These are phyloP conservation scores for Tetrahymena thermophila DNA, from an alignment of 73 alveolate genomes.

Conservation along the genomic window DNA sequence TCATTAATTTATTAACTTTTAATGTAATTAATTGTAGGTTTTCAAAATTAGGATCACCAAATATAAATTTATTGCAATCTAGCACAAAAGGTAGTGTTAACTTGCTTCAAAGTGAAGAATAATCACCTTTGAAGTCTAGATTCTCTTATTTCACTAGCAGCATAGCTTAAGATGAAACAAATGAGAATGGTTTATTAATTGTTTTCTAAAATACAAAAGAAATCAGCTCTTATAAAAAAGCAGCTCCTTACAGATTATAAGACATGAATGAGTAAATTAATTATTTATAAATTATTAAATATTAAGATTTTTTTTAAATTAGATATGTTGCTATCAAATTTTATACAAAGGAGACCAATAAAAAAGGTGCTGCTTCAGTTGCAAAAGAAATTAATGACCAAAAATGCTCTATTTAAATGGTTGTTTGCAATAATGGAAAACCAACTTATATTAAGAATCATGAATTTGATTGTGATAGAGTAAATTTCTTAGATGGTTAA, in stretches of 20 bases:
- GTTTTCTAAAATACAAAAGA: neutral
- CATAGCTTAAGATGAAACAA: neutral
- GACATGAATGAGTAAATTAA: neutral
- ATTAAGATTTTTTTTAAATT: neutral
- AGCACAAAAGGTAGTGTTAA: neutral
- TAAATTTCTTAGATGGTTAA: neutral
- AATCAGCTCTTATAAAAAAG: neutral
- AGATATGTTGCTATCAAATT: neutral
- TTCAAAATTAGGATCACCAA: neutral
- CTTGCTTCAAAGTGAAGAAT: neutral
- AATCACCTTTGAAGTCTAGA: neutral
- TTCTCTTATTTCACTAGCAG: neutral
- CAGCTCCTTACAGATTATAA: neutral
- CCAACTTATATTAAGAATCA: neutral
- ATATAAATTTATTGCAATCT: neutral
- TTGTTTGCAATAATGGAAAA: neutral
- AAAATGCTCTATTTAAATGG: neutral
- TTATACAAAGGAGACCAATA: neutral
- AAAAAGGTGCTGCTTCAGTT: neutral
- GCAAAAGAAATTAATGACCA: neutral
- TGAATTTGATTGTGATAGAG: neutral
- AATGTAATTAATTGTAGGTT: neutral
- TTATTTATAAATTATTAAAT: neutral
- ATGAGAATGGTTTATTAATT: neutral
- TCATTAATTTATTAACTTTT: neutral